A percentile compares a stretch with the other conserved stretches of the same genome.
Conservation (phyloP, 257 asterid species). For the Henckelia pumila region DNA sequence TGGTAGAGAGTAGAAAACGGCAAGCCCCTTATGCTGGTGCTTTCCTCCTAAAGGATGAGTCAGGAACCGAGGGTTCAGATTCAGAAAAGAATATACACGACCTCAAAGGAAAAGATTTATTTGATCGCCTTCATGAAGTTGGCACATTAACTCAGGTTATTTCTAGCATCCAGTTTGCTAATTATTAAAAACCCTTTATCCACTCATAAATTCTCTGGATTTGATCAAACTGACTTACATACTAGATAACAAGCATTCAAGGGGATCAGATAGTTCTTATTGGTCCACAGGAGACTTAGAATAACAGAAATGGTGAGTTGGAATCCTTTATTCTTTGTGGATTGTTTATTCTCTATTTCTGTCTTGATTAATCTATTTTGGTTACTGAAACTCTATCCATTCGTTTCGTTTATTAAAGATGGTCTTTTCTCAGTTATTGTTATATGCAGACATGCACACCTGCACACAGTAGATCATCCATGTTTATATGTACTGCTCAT, state of each 20-base stretch:
- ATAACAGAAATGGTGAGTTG: slow-evolving; percentile 86
- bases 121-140: slow-evolving; percentile 83
- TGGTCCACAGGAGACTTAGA: slow-evolving; percentile 92
- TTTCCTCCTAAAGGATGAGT: slow-evolving; percentile 85
- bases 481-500: background rate
- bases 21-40: slow-evolving; percentile 99
- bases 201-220: slow-evolving; percentile 21
- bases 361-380: slow-evolving; percentile 11
- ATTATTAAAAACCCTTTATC: slow-evolving; percentile 21
- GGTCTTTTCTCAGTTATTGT: background rate
- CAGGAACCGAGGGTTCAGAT: slow-evolving; percentile 74
- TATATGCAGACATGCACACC: background rate
- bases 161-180: slow-evolving; percentile 18
- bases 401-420: background rate
- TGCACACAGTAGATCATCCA: background rate
- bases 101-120: slow-evolving; percentile 85
- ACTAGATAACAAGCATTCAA: slow-evolving; percentile 84
- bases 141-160: slow-evolving; percentile 97
- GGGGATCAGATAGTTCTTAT: slow-evolving; percentile 93
- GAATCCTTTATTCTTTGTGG: slow-evolving; percentile 2
- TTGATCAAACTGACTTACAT: slow-evolving; percentile 39
- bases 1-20: slow-evolving; percentile 81
- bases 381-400: background rate
- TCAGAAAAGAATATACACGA: slow-evolving; percentile 60
- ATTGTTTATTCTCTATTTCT: background rate